Base-by-base conservation (phyloP, 371 early-diverging fungal genomes). In the Mortierella sp. region DNA sequence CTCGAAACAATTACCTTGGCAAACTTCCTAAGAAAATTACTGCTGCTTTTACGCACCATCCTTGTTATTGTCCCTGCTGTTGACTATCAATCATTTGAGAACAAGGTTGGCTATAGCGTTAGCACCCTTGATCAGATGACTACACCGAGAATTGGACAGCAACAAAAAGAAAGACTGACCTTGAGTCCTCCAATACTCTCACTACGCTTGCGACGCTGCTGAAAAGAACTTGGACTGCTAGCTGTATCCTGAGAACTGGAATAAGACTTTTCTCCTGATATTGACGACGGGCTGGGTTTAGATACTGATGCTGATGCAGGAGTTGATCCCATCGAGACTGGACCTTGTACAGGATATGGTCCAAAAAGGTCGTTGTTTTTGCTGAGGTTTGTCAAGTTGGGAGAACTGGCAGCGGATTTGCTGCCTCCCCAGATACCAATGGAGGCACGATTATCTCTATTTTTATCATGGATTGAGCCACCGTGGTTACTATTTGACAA, bases 41-140 rank as follows among this genome's bases (percentile, higher is more conserved):
- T 72, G 66, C 78, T 78, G 53, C 73, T 69, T 62, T 72, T 78
- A 54, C 78, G 78, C 7, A 78, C 78, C 61, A 78, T 78, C 29
- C 78, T 42, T 13, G 69, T 58, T 32, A 78, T 57, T 31, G 32
- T 72, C 32, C 78, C 78, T 19, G 78, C 78, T 19, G 78, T 72
- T 22, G 64, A 54, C 78, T 77, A 64, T 40, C 22, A 37, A 57
- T 12, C 2, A 60, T 26, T 26, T 8, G n/a, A 45, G 17, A 55
- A 45, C 1, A 29, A 64, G 49, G 9, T 61, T 31, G 22, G 43
- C 7, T 13, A 63, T n/a, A 3, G 37, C 45, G 19, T 34, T 55
- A 19, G 15, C 9, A 40, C 19, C 22, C 53, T 22, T 7, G 26
- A 5, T 26, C 17, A 51, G 22, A 51, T 7, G 29, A 55, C n/a